Conservation (phyloP, 371 early-diverging fungal genomes). For the Apophysomyces elegans region DNA sequence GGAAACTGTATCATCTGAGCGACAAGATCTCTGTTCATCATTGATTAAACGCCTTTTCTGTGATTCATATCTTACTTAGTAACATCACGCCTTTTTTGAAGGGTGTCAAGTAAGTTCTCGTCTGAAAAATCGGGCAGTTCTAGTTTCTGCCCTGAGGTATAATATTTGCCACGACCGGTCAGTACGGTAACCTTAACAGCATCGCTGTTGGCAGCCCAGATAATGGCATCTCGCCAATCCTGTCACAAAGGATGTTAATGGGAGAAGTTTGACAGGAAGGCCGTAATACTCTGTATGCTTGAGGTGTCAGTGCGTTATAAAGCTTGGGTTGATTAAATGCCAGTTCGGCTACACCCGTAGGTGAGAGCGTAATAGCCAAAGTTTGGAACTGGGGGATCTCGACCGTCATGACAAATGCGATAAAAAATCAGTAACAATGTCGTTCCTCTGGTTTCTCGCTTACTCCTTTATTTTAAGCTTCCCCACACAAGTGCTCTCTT, state of each 20-base stretch:
- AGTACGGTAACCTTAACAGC: constrained; percentile 63
- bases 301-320: constrained; percentile 68
- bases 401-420: neutral
- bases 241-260: constrained; percentile 18
- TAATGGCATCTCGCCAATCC: constrained; percentile 67
- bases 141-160: constrained; percentile 70
- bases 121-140: constrained; percentile 40
- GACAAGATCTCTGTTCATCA: constrained; percentile 49
- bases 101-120: constrained; percentile 32
- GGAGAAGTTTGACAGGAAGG: neutral
- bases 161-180: constrained; percentile 74
- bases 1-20: constrained; percentile 68
- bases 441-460: neutral
- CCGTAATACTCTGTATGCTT: constrained; percentile 52
- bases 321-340: constrained; percentile 69
- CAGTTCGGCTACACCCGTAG: constrained; percentile 66
- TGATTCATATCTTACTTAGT: constrained; percentile 21
- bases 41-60: neutral
- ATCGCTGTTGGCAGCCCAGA: constrained; percentile 55
- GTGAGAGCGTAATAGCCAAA: constrained; percentile 52
- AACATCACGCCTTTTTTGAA: constrained; percentile 25
- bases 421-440: neutral
- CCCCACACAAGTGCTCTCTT: neutral
- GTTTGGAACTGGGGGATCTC: constrained; percentile 54
- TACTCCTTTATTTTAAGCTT: neutral